Evolutionary conservation across 192 early-diverging fungal species (phyloP), one percentile per base, ranked within the genome.

Genomic region (Linderina pennispora): DNA sequence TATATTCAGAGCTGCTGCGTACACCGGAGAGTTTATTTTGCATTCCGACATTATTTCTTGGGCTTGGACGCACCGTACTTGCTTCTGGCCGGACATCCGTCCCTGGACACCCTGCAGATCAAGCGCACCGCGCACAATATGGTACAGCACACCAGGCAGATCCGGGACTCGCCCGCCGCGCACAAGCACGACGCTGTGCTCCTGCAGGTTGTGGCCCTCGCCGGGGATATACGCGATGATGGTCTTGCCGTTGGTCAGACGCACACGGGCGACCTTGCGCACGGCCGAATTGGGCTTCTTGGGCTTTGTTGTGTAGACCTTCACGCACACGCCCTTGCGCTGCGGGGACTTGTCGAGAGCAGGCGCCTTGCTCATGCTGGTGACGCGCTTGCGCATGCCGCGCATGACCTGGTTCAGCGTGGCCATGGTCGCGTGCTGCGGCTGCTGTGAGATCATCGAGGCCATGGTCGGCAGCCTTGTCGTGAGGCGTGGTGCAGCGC

Each of bases 281-380:
- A 86, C 85, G 23, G 95, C 95, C 25, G 95, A 98, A 73, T 98
- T 98, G 58, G 95, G 95, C 66, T 98, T 98, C 74, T 93, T 94
- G 46, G 95, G 95, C 65, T 94, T 97, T 38, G 88, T 87, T 2
- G 84, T 91, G 55, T 91, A 97, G 4, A 98, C 89, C 60, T 97
- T 96, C 55, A 91, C 72, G 55, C 93, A 97, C 9, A 98, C 91
- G 31, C 94, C 95, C 46, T 90, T 88, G 51, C 86, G 84, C 67
- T 95, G 92, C 31, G 86, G 93, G 48, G 82, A 87, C 25, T 74
- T 76, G 41, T 92, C 88, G 22, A 98, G 78, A 13, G 90, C 86
- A 15, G 92, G 93, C 0, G 87, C 72, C 51, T 85, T 86, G 52
- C 80, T 79, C 11, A 75, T 61, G 26, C 83, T 83, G 16, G 50